These are phyloP conservation scores for Calonectria pseudoreteaudii DNA, from an alignment of 2,329 filamentous ascomycete species.

Conservation along the genomic window DNA sequence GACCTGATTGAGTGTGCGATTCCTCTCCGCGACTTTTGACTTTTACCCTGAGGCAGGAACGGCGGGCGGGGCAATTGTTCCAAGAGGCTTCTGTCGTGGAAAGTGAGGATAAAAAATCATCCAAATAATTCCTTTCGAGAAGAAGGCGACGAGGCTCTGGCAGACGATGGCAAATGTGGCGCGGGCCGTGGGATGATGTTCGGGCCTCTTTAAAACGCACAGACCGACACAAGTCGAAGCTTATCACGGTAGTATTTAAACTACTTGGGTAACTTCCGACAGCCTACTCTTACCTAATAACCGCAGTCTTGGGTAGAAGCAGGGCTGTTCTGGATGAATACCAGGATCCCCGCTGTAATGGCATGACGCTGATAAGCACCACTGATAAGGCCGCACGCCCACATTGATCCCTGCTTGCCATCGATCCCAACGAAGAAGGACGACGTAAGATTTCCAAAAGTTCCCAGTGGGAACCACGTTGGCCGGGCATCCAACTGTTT, in stretches of 20 bases:
- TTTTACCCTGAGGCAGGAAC: not conserved
- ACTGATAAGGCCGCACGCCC: not conserved
- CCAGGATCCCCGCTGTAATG: not conserved
- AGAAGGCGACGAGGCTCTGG: not conserved
- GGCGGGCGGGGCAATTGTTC: not conserved
- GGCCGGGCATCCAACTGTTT: not conserved
- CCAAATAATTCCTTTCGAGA: not conserved
- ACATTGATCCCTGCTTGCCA: not conserved
- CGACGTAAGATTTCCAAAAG: not conserved
- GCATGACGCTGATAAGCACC: not conserved
- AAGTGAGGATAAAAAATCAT: not conserved
- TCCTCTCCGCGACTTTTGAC: not conserved
- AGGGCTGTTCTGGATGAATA: not conserved
- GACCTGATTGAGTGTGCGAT: not conserved
- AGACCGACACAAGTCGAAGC: not conserved
- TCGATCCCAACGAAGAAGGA: not conserved
- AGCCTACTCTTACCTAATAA: not conserved
- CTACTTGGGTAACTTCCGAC: not conserved
- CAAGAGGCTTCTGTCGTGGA: not conserved
- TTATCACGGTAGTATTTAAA: not conserved
- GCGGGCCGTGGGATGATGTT: not conserved
- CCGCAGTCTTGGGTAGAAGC: not conserved
- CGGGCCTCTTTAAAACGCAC: not conserved
- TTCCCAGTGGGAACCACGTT: not conserved
- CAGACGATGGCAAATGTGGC: not conserved